Evolutionary conservation across 352 stramenopile genomes (phyloP), one percentile per base, ranked within the genome.

Genomic region (Globisporangium echinulatum): DNA sequence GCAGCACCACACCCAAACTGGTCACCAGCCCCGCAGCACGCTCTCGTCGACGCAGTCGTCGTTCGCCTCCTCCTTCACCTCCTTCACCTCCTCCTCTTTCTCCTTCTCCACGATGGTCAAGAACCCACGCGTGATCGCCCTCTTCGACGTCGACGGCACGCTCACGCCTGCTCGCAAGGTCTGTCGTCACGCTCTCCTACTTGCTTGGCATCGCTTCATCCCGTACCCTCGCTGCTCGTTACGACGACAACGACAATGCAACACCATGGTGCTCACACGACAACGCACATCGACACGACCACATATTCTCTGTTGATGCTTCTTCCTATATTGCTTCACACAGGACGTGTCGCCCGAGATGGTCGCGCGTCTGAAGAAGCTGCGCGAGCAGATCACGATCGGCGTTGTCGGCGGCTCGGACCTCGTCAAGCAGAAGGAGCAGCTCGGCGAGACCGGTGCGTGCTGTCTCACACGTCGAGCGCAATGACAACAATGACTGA

Each of bases 91-190:
- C n/a, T n/a, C 43, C 50, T n/a, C 13, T 5, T 54, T 5, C 19
- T 25, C 56, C 1, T 54, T 17, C 3, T 5, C 11, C 42, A 63
- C 51, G 50, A 46, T 42, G 44, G 39, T 54, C 56, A 87, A 71
- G 74, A 98, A 97, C 62, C 81, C 92, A 36, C 91, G 94, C 47
- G 93, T 98, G 64, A 90, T 99, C 63, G 97, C 96, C 36, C 92
- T 99, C 62, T 99, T 99, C 74, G 97, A 99, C 74, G 96, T 99
- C 42, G 97, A 99, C 71, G 97, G 97, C 53, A 99, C 97, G 49
- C 85, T 99, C 63, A 99, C 97, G 19, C 86, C 87, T 17, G 94
- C 97, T 14, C 86, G 97, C 63, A 89, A 90, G 89, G 90, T 91
- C 51, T 17, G 49, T 14, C 44, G 15, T 49, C 11, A 15, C 19